Evolutionary conservation across 192 early-diverging fungal species (phyloP).

Genomic region (Gorgonomyces haynaldii): DNA sequence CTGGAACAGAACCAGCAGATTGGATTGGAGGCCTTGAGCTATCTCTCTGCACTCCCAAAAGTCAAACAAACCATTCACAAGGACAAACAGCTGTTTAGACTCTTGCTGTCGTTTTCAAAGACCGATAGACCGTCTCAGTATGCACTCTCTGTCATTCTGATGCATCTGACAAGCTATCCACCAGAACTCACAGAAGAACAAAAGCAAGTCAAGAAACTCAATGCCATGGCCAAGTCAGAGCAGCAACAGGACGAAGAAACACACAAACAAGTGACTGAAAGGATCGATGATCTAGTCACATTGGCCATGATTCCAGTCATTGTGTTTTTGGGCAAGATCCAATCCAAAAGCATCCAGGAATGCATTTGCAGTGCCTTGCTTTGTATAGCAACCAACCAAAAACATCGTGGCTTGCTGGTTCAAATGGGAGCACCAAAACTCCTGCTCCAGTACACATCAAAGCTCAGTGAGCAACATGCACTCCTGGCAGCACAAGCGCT

Average conservation of each 20-base stretch:
- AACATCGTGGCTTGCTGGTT: constrained; percentile 5
- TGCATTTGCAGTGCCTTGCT: constrained; percentile 55
- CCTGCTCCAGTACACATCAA: background rate
- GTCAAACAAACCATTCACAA: constrained; percentile 59
- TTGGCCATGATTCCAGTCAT: constrained; percentile 45
- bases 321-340: constrained; percentile 28
- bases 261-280: constrained; percentile 45
- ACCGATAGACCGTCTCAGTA: constrained; percentile 51
- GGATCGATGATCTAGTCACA: constrained; percentile 43
- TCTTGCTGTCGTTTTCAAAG: constrained; percentile 39
- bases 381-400: constrained; percentile 53
- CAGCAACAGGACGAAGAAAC: constrained; percentile 34
- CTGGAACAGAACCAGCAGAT: constrained; percentile 34
- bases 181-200: constrained; percentile 66
- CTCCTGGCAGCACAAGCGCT: constrained; percentile 64
- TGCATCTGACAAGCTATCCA: constrained; percentile 62
- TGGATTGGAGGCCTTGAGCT: constrained; percentile 73
- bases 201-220: constrained; percentile 65
- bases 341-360: constrained; percentile 43
- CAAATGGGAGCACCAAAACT: constrained; percentile 4
- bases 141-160: constrained; percentile 60
- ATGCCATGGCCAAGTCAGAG: constrained; percentile 46
- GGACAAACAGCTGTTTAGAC: constrained; percentile 44
- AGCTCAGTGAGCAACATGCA: constrained; percentile 9
- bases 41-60: constrained; percentile 54